Evolutionary conservation across 1,284 basidiomycete genomes (phyloP).

Genomic region (Moesziomyces aphidis): DNA sequence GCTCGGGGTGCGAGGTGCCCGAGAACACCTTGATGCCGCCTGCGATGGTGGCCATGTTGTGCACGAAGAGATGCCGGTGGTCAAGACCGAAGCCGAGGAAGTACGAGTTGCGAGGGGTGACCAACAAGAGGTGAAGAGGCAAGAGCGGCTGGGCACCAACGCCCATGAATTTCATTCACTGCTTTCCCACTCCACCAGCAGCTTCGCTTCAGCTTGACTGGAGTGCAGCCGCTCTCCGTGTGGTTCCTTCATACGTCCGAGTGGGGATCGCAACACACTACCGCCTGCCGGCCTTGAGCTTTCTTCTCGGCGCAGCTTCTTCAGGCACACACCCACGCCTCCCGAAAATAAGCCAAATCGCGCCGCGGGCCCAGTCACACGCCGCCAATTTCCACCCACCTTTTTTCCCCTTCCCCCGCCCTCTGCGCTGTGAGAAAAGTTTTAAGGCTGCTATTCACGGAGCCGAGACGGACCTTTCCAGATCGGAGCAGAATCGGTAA

Average conservation of each 20-base stretch:
- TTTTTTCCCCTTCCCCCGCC: no score
- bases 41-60: constrained; percentile 24
- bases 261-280: no score
- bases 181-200: not conserved
- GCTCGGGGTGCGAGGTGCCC: constrained; percentile 80
- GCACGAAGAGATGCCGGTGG: not conserved
- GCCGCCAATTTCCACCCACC: no score
- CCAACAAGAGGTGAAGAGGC: constrained; percentile 32
- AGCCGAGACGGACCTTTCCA: not conserved
- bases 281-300: not conserved
- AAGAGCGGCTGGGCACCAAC: not conserved
- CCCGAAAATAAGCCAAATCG: not conserved
- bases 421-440: no score
- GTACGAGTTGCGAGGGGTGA: constrained; percentile 9
- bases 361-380: not conserved
- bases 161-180: not conserved
- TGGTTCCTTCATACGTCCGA: no score
- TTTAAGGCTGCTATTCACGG: constrained; percentile 1
- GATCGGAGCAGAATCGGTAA: no score
- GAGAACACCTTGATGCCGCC: constrained; percentile 52
- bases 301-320: not conserved
- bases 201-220: not conserved
- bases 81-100: not conserved
- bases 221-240: not conserved
- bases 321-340: no score